A percentile compares a stretch with the other conserved stretches of the same genome.
phyloP scores from a whole-genome alignment of 495 filamentous ascomycete genomes.

The Podospora conica region DNA sequence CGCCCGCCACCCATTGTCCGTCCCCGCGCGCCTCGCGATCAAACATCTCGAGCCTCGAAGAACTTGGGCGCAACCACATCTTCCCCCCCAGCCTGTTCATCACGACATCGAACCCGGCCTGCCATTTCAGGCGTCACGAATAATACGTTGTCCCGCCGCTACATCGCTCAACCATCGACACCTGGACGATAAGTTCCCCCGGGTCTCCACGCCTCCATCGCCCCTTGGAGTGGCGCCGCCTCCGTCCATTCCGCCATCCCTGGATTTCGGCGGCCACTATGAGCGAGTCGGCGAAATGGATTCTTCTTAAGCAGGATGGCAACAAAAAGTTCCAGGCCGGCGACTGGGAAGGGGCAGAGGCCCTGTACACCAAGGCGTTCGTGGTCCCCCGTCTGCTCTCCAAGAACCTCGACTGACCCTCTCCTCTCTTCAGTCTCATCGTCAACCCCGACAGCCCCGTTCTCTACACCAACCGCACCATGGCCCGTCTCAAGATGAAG shows the following conservation, averaged over 20 bases:
- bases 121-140: not conserved
- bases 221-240: not conserved
- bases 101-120: too few species aligned
- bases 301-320: conserved; percentile 42
- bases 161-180: not conserved
- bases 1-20: not conserved
- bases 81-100: not conserved
- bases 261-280: not conserved
- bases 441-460: conserved; percentile 55
- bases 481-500: conserved; percentile 68
- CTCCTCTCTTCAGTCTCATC: conserved; percentile 39
- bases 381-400: conserved; percentile 20
- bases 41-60: not conserved
- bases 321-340: conserved; percentile 59
- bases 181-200: not conserved
- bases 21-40: not conserved
- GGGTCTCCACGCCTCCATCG: too few species aligned
- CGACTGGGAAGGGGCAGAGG: conserved; percentile 70
- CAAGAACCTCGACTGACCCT: too few species aligned
- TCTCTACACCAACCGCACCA: conserved; percentile 83
- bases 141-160: not conserved
- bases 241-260: not conserved
- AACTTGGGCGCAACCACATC: not conserved
- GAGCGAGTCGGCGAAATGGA: conserved; percentile 1
- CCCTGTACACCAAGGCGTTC: conserved; percentile 80